These are phyloP conservation scores for Cladosporium sp. DNA, from an alignment of 2,329 filamentous ascomycete species.

Conservation along the genomic window DNA sequence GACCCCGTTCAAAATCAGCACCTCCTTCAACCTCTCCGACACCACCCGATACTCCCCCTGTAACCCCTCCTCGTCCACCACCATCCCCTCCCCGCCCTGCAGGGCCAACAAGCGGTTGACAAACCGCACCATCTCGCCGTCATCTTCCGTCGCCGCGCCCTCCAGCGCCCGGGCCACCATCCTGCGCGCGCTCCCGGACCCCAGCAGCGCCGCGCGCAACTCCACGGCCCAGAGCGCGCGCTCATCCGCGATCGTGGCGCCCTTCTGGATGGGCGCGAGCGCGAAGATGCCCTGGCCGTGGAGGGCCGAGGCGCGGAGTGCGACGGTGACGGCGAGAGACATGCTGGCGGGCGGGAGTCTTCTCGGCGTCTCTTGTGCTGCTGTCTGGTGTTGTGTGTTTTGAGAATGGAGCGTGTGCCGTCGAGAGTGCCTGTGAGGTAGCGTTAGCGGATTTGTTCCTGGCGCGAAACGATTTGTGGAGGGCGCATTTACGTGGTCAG, in stretches of 20 bases:
- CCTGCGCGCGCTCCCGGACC: neutral
- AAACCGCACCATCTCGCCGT: neutral
- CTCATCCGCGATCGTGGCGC: neutral
- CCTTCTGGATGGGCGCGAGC: neutral
- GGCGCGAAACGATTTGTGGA: neutral
- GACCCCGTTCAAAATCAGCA: neutral
- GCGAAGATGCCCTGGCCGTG: slow-evolving; percentile 5
- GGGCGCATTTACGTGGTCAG: too few relatives aligned
- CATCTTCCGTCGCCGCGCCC: neutral
- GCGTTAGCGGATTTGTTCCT: neutral
- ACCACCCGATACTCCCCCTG: neutral
- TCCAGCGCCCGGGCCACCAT: neutral
- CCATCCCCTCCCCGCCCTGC: neutral
- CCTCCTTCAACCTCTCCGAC: neutral
- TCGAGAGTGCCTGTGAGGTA: neutral
- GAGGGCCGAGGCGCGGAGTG: neutral
- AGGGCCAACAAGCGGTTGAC: neutral
- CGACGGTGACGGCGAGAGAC: neutral
- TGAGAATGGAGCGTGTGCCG: neutral
- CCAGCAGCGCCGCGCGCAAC: neutral
- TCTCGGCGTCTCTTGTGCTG: too few relatives aligned
- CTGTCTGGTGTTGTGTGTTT: neutral
- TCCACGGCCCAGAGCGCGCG: slow-evolving; percentile 1
- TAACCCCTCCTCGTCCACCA: neutral
- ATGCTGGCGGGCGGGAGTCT: neutral